Conservation (phyloP, 495 filamentous ascomycete genomes). For the Penicillium riverlandense region DNA sequence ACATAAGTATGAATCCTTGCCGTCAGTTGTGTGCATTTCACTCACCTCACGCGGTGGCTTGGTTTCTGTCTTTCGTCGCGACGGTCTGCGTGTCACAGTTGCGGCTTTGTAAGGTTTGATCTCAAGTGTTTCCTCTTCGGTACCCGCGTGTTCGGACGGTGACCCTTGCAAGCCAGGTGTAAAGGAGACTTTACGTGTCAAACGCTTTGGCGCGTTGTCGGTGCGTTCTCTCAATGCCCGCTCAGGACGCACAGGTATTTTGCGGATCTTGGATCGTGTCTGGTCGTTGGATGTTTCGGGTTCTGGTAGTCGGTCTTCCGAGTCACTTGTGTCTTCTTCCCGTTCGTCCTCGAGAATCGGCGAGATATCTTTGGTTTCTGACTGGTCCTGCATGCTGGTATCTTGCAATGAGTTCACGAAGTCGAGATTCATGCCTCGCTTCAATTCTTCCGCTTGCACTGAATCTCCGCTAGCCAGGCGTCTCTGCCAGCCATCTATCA, state of each 20-base stretch:
- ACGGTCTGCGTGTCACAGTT: conserved; percentile 27
- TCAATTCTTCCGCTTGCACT: conserved; percentile 76
- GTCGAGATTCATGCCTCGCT: conserved; percentile 64
- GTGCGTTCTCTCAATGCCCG: conserved; percentile 36
- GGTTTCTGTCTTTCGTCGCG: conserved; percentile 25
- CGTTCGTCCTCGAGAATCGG: conserved; percentile 45
- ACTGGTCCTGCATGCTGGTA: conserved; percentile 22
- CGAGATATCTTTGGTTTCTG: conserved; percentile 34
- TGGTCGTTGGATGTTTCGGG: conserved; percentile 8
- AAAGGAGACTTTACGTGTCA: conserved; percentile 38
- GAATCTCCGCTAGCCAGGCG: conserved; percentile 73
- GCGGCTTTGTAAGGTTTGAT: conserved; percentile 30
- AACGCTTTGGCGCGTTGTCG: conserved; percentile 30
- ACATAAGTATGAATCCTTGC: conserved; percentile 6
- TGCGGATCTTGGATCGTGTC: conserved; percentile 14
- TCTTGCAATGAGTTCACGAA: conserved; percentile 46
- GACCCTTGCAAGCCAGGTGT: conserved; percentile 33
- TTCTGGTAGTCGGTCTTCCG: conserved; percentile 23
- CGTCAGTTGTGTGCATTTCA: conserved; percentile 1
- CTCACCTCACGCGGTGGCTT: conserved; percentile 29
- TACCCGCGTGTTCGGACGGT: conserved; percentile 11
- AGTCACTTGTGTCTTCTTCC: conserved; percentile 34
- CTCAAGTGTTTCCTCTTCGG: conserved; percentile 30
- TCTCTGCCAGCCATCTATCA: conserved; percentile 92
- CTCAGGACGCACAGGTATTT: conserved; percentile 18